phyloP scores from a whole-genome alignment of 2,329 filamentous ascomycete species.

The Pseudogymnoascus sp. region DNA sequence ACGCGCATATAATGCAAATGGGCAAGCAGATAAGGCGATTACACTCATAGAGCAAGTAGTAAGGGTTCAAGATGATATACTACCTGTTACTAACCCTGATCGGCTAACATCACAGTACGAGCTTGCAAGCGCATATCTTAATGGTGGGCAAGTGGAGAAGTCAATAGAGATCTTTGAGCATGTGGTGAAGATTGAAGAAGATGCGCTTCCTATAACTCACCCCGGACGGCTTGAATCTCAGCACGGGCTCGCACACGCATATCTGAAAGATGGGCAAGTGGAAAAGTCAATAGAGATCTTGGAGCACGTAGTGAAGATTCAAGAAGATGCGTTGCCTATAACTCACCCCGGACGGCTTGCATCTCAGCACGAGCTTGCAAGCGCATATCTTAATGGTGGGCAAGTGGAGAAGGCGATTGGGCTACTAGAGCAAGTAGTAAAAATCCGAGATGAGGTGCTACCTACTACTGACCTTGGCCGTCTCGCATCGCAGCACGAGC shows the following conservation, averaged over 20 bases:
- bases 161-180: slow-evolving; percentile 5
- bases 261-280: neutral
- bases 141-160: neutral
- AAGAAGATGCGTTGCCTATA: neutral
- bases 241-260: slow-evolving; percentile 8
- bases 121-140: slow-evolving; percentile 6
- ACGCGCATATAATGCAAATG: neutral
- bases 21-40: neutral
- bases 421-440: slow-evolving; percentile 5
- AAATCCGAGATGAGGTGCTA: neutral
- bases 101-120: slow-evolving; percentile 8
- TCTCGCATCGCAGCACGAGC: neutral
- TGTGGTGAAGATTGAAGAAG: slow-evolving; percentile 1
- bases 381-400: neutral
- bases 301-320: neutral
- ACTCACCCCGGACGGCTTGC: accelerated
- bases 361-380: neutral
- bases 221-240: slow-evolving; percentile 4
- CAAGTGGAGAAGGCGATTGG: slow-evolving; percentile 6
- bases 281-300: slow-evolving; percentile 2
- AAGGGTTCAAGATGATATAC: neutral
- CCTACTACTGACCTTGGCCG: neutral
- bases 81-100: neutral
- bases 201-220: neutral
- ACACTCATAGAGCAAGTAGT: slow-evolving; percentile 12